These are phyloP conservation scores for Geranium incanum DNA, from an alignment of 441 rosid species.

Conservation along the genomic window DNA sequence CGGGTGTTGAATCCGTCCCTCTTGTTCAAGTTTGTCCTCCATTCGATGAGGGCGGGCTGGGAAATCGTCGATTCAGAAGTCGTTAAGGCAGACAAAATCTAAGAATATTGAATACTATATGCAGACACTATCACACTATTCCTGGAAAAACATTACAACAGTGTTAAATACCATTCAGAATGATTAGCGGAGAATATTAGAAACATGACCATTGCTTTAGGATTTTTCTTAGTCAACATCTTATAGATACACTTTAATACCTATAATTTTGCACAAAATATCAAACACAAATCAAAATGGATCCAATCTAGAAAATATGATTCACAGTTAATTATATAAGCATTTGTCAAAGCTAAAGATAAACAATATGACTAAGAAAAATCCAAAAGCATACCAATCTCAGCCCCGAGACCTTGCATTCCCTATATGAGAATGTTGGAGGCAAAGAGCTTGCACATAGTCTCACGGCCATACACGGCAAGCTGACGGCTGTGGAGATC, in stretches of 20 bases:
- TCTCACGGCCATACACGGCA: conserved; percentile 90
- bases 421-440: conserved; percentile 76
- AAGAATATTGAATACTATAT: neutral
- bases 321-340: neutral
- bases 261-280: neutral
- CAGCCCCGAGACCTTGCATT: conserved; percentile 82
- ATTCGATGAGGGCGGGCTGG: too few relatives aligned
- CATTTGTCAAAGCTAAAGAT: neutral
- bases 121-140: neutral
- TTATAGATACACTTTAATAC: neutral
- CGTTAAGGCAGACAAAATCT: too few relatives aligned
- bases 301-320: neutral
- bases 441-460: conserved; percentile 79
- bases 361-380: neutral
- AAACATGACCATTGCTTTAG: too few relatives aligned
- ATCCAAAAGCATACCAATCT: conserved; percentile 47
- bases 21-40: too few relatives aligned
- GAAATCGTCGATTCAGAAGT: too few relatives aligned
- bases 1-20: too few relatives aligned
- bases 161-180: neutral
- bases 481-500: conserved; percentile 95
- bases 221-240: neutral
- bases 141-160: neutral
- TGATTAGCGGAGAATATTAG: too few relatives aligned
- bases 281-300: neutral